Percentiles rank a stretch among this genome's conserved stretches.
phyloP scores from a whole-genome alignment of 2,329 filamentous ascomycete genomes.

The Elsinoe fawcettii region DNA sequence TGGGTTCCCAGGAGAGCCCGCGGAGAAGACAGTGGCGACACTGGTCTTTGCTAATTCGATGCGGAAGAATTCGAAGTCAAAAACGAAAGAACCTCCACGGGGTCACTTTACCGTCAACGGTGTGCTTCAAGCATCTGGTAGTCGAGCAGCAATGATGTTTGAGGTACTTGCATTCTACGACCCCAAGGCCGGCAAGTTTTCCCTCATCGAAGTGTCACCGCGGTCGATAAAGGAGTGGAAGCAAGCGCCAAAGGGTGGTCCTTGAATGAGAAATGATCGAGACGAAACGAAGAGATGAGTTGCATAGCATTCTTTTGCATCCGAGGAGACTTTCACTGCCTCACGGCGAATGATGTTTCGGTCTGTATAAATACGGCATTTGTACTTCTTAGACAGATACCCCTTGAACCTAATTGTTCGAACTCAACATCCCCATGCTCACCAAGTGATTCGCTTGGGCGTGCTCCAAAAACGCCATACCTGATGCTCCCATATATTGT shows the following conservation, averaged over 20 bases:
- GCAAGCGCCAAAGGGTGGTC: slow-evolving; percentile 35
- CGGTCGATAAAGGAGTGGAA: slow-evolving; percentile 29
- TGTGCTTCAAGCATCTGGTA: slow-evolving; percentile 40
- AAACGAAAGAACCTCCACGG: slow-evolving; percentile 32
- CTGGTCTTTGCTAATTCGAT: slow-evolving; percentile 23
- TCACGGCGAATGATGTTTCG: slow-evolving; percentile 10
- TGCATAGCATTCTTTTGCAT: slow-evolving; percentile 16
- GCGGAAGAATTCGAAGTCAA: slow-evolving; percentile 21
- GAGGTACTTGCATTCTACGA: slow-evolving; percentile 41
- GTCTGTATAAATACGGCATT: slow-evolving; percentile 2
- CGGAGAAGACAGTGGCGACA: slow-evolving; percentile 12
- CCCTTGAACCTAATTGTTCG: slow-evolving; percentile 3
- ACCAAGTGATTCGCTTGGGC: background rate
- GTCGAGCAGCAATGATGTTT: slow-evolving; percentile 35
- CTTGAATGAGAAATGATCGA: slow-evolving; percentile 21
- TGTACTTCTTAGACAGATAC: slow-evolving; percentile 15
- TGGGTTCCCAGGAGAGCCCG: slow-evolving; percentile 4
- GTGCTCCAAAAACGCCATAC: background rate
- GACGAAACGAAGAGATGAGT: slow-evolving; percentile 5
- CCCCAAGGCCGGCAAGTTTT: slow-evolving; percentile 34
- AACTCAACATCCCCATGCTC: background rate
- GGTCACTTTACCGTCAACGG: slow-evolving; percentile 40
- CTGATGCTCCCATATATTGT: background rate
- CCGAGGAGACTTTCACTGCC: background rate
- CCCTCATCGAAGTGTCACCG: slow-evolving; percentile 26